phyloP scores from a whole-genome alignment of 2,329 filamentous ascomycete genomes.

The Colletotrichum higginsianum region DNA sequence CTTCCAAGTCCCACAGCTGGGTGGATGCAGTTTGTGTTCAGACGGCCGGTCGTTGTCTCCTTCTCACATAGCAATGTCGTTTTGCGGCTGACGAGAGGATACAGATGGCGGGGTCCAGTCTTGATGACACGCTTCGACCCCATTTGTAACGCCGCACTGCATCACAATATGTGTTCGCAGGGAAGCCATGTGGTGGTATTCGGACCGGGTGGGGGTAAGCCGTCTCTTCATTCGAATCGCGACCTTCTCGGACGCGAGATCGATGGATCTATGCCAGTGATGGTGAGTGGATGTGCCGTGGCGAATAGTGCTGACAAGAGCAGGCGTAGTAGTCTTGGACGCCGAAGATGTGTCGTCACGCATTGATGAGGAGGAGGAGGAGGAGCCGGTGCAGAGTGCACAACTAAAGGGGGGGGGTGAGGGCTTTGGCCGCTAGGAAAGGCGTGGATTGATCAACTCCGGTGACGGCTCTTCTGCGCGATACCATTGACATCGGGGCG shows the following conservation, averaged over 20 bases:
- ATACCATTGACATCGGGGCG: background rate
- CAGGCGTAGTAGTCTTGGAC: slow-evolving; percentile 2
- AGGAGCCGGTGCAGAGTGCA: slow-evolving; percentile 3
- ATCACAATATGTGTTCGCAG: slow-evolving; percentile 26
- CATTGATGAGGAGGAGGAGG: slow-evolving; percentile 20
- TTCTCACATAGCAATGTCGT: background rate
- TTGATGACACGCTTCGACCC: slow-evolving; percentile 1
- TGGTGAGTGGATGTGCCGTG: slow-evolving; percentile 18
- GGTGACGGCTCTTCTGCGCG: background rate
- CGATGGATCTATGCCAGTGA: slow-evolving; percentile 32
- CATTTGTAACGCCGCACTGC: slow-evolving; percentile 10
- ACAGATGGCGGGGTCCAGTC: slow-evolving; percentile 20
- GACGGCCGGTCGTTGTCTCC: slow-evolving; percentile 9
- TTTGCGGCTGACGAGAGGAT: slow-evolving; percentile 28
- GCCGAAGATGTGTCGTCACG: slow-evolving; percentile 19
- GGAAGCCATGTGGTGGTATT: slow-evolving; percentile 35
- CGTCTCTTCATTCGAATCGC: slow-evolving; percentile 22
- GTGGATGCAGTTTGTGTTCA: background rate
- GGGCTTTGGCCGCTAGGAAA: background rate
- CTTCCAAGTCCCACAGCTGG: background rate
- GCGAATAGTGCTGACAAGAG: slow-evolving; percentile 14
- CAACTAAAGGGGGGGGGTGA: background rate
- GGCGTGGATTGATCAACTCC: slow-evolving; percentile 15
- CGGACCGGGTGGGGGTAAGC: slow-evolving; percentile 30
- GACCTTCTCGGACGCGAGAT: slow-evolving; percentile 5